Conservation (phyloP, 495 filamentous ascomycete species). For the Physcia stellaris region DNA sequence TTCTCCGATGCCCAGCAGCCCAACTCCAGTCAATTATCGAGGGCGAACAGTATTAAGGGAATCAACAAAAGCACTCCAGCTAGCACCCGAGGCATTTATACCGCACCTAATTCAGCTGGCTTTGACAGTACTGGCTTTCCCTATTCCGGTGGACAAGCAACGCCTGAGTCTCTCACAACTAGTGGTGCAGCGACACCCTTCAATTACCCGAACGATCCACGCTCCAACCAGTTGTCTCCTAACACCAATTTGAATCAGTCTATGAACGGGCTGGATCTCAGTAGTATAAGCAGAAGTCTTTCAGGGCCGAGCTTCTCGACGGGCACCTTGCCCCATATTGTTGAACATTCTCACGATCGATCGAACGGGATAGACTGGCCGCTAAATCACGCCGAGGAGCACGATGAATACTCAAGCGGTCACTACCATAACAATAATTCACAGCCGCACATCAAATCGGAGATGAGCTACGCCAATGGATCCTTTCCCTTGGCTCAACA, state of each 20-base stretch:
- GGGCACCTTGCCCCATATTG: slow-evolving; percentile 14
- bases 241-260: slow-evolving; percentile 1
- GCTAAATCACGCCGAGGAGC: background rate
- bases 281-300: slow-evolving; percentile 4
- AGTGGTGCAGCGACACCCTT: slow-evolving; percentile 17
- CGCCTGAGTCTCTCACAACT: slow-evolving; percentile 14
- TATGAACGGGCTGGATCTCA: background rate
- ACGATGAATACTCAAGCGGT: slow-evolving; percentile 10
- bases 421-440: slow-evolving; percentile 10
- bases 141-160: slow-evolving; percentile 13
- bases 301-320: slow-evolving; percentile 5
- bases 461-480: slow-evolving; percentile 6
- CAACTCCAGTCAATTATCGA: slow-evolving; percentile 33
- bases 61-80: slow-evolving; percentile 26
- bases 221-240: slow-evolving; percentile 7
- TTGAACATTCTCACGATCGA: slow-evolving; percentile 5
- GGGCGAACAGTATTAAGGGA: slow-evolving; percentile 44
- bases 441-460: slow-evolving; percentile 10
- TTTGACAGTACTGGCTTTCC: slow-evolving; percentile 5
- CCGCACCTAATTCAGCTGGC: slow-evolving; percentile 4
- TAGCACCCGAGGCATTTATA: slow-evolving; percentile 6
- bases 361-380: slow-evolving; percentile 9
- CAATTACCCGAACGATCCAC: slow-evolving; percentile 9
- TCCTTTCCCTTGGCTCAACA: background rate
- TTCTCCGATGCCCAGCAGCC: slow-evolving; percentile 8